Conservation (phyloP, 2,329 filamentous ascomycete genomes). For the Beauveria pseudobassiana region DNA sequence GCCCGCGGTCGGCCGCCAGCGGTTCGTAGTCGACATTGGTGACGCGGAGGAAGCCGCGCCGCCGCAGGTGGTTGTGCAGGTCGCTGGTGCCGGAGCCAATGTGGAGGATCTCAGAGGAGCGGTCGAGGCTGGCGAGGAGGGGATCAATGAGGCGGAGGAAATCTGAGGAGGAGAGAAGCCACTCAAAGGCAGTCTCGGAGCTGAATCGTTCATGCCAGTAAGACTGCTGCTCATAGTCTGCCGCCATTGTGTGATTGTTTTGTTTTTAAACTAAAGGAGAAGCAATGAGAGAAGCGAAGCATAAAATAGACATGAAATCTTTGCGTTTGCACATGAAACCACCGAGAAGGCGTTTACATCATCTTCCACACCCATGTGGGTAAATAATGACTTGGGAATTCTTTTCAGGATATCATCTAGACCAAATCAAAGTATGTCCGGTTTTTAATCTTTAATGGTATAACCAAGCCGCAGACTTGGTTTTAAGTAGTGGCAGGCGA, state of each 20-base stretch:
- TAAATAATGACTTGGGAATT: neutral
- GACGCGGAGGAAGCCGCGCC: conserved; percentile 32
- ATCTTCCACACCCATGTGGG: conserved; percentile 7
- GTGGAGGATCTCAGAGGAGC: conserved; percentile 32
- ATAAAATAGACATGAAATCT: neutral
- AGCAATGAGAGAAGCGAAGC: neutral
- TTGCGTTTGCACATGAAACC: neutral
- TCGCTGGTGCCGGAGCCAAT: conserved; percentile 44
- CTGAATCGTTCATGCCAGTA: conserved; percentile 43
- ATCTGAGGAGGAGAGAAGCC: conserved; percentile 34
- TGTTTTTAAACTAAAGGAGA: neutral
- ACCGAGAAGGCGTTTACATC: neutral
- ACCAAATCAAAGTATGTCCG: conserved; percentile 12
- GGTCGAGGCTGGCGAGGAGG: conserved; percentile 23
- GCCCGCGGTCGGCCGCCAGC: conserved; percentile 36
- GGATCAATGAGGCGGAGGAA: conserved; percentile 35
- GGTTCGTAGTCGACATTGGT: conserved; percentile 45
- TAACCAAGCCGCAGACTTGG: neutral
- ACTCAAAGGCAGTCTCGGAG: conserved; percentile 39
- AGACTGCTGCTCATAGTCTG: conserved; percentile 40
- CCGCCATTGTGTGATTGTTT: conserved; percentile 1
- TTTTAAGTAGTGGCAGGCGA: neutral
- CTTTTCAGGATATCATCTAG: neutral
- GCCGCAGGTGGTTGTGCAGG: conserved; percentile 39
- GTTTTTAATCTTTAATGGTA: too few relatives aligned